Conservation (phyloP, 225 moss, liverwort and hornwort genomes). For the Antitrichia curtipendula region DNA sequence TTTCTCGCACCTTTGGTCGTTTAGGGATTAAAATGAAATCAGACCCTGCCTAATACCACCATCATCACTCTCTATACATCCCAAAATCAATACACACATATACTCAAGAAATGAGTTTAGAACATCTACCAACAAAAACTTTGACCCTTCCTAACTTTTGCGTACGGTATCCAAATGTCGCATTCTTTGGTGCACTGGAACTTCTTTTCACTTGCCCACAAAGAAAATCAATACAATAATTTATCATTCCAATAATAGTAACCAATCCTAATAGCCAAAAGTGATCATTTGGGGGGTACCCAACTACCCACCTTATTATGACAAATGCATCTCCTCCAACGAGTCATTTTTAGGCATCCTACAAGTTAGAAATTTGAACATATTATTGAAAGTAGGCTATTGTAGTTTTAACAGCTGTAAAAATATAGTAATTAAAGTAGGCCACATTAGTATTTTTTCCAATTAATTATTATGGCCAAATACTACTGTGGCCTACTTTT, state of each 20-base stretch:
- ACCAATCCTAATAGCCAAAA: not conserved
- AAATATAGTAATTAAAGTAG: too few relatives aligned
- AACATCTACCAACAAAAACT: too few relatives aligned
- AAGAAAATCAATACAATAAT: not conserved
- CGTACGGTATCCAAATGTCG: not conserved
- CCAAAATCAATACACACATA: not conserved
- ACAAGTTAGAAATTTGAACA: too few relatives aligned
- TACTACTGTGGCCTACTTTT: too few relatives aligned
- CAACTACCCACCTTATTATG: not conserved
- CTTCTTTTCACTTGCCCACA: not conserved
- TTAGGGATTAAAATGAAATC: too few relatives aligned
- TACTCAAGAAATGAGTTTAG: fast-evolving
- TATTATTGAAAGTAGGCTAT: too few relatives aligned
- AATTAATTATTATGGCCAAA: not conserved
- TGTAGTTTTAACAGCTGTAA: too few relatives aligned
- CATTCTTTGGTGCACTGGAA: fast-evolving
- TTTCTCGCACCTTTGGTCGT: too few relatives aligned
- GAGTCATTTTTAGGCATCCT: too few relatives aligned
- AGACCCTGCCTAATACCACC: not conserved
- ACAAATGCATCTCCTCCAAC: not conserved
- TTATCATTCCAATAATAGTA: not conserved
- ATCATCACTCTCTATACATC: not conserved
- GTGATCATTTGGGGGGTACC: fast-evolving
- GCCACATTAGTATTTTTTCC: not conserved
- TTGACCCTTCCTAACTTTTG: not conserved